Conservation (phyloP, 2,329 filamentous ascomycete genomes). For the Beauveria sp. region DNA sequence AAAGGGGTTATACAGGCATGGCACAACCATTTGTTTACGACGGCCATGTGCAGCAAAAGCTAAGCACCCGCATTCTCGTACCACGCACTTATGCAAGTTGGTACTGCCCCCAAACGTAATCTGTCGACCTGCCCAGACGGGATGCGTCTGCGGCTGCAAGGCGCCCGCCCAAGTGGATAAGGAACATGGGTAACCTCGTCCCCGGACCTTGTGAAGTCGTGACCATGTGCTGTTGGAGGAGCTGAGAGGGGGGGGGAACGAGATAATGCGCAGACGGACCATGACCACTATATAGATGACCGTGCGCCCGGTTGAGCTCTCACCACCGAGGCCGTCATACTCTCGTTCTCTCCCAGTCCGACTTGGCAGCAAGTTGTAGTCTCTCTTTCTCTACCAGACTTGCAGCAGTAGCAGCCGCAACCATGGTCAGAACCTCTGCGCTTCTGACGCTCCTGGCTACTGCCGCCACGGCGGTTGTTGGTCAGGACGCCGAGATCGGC, state of each 20-base stretch:
- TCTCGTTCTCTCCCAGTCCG: not conserved
- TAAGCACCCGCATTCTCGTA: not conserved
- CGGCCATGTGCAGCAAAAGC: not conserved
- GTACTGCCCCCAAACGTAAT: not conserved
- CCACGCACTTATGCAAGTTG: not conserved
- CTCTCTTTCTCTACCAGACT: not conserved
- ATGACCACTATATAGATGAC: not conserved
- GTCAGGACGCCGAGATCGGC: not conserved
- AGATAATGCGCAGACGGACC: not conserved
- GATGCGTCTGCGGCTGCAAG: constrained; percentile 2
- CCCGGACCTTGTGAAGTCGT: not conserved
- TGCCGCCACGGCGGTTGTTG: constrained; percentile 20
- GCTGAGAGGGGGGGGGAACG: not conserved
- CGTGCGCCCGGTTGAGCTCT: not conserved
- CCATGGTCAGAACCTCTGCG: constrained; percentile 29
- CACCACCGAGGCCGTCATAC: not conserved
- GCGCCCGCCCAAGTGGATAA: not conserved
- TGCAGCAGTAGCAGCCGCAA: constrained; percentile 11
- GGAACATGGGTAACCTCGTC: not conserved
- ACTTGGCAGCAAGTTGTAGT: not conserved
- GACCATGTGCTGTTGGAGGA: not conserved
- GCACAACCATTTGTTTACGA: not conserved
- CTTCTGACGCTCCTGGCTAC: constrained; percentile 29
- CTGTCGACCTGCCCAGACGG: constrained; percentile 8
- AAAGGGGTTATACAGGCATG: not conserved